Base-by-base conservation (phyloP, 768 basidiomycete species). In the Rhizopogon roseolus region DNA sequence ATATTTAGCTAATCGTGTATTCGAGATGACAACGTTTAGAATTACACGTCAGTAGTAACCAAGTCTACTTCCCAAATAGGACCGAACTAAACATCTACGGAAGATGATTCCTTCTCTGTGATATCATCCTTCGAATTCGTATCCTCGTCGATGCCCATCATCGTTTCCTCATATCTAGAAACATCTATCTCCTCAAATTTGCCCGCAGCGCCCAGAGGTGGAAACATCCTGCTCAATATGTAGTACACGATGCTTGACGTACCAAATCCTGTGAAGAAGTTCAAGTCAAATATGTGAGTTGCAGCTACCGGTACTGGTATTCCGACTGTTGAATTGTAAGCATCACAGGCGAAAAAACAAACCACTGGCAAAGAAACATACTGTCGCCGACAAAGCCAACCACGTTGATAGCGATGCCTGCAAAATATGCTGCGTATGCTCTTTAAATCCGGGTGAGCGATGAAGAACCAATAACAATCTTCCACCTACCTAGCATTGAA, bases 191-290 rank as follows among this genome's bases (percentile, higher is more conserved):
- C 83, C 52, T 76, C 62, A 64, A 84, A 85, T 29, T 62, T 66
- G n/a, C 61, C 55, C 41, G 66, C 68, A 52, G 66, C 62, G 16
- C 82, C 82, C 4, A 69, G 74, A 2, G 80, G 76, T 5, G 88
- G 86, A 67, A 78, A 86, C 36, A 77, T 32, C 50, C 68, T 57
- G 71, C 81, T 85, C 42, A 84, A 74, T 17, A 69, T 8, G 59
- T 70, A 77, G 67, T 90, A 91, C 28, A 84, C 60, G 53, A 85
- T 51, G 17, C 78, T 72, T 2, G 88, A 84, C 43, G 84, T 78
- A 22, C 80, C 80, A 59, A 89, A 85, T 22, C 89, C 88, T 27
- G 85, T 84, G 73, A 90, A 87, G 77, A 89, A 91, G 6, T 85
- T 84, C 75, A 89, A 76, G 54, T 82, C 70, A 66, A 84, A 87